A percentile compares a stretch with the other conserved stretches of the same genome.
phyloP scores from a whole-genome alignment of 331 rosid genomes.

The Quercus tomentella region DNA sequence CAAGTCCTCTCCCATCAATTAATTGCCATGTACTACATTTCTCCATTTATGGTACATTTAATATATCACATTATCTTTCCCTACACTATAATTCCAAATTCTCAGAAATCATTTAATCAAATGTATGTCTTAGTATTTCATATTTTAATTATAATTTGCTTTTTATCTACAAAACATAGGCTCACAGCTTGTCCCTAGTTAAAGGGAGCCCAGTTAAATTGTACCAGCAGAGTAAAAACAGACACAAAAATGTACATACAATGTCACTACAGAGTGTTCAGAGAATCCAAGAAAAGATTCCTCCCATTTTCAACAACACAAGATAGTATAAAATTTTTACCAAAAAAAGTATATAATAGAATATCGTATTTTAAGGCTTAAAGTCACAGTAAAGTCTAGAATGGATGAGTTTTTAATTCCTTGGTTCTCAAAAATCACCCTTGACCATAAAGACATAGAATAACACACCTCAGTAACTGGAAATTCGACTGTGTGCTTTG shows the following conservation, averaged over 20 bases:
- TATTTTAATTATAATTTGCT: background rate
- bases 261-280: background rate
- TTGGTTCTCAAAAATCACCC: slow-evolving; percentile 18
- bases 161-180: background rate
- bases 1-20: too few relatives aligned
- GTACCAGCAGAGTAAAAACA: background rate
- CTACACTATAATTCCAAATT: too few relatives aligned
- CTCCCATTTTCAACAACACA: background rate
- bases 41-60: too few relatives aligned
- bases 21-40: too few relatives aligned
- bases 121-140: background rate
- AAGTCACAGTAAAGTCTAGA: background rate
- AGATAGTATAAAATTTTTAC: background rate
- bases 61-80: too few relatives aligned
- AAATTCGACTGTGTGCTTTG: slow-evolving; percentile 62
- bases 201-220: background rate
- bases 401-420: background rate
- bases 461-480: slow-evolving; percentile 62
- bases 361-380: background rate
- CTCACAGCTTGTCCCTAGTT: background rate
- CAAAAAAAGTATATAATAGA: background rate
- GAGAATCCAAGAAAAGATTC: slow-evolving; percentile 38
- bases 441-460: background rate
- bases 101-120: too few relatives aligned
- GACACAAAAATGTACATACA: background rate